Evolutionary conservation across 2,329 filamentous ascomycete genomes (phyloP).

Genomic region (Colletotrichum sp.): DNA sequence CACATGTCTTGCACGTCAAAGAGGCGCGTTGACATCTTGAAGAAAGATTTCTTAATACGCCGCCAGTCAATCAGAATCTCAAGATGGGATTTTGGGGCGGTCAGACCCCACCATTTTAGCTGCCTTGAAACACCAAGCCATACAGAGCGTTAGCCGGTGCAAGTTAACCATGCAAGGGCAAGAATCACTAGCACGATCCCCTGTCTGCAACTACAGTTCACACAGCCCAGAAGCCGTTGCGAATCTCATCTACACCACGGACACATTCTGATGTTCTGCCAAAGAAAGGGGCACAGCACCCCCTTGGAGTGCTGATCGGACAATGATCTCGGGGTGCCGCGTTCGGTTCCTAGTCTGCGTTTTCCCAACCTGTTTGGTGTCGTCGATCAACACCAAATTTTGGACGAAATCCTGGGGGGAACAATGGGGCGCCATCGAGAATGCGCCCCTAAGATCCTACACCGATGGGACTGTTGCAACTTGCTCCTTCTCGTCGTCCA

Average conservation of each 20-base stretch:
- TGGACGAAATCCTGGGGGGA: neutral
- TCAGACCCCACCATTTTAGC: neutral
- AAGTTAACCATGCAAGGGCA: constrained; percentile 6
- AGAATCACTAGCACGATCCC: neutral
- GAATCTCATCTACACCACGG: neutral
- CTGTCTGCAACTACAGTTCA: neutral
- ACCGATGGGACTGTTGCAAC: neutral
- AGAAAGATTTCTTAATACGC: neutral
- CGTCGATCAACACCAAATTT: constrained; percentile 1
- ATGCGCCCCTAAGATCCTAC: neutral
- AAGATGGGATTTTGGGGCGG: neutral
- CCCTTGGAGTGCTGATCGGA: neutral
- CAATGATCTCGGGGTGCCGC: neutral
- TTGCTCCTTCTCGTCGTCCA: neutral
- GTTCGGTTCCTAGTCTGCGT: neutral
- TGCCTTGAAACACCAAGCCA: constrained; percentile 9
- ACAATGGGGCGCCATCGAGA: neutral
- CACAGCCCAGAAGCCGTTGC: neutral
- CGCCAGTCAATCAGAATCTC: neutral
- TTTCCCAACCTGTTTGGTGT: neutral
- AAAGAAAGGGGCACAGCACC: neutral
- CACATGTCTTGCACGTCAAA: neutral
- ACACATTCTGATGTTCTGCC: neutral
- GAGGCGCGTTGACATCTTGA: neutral
- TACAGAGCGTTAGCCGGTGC: neutral